Evolutionary conservation across 176 grass and related monocot genomes (phyloP).

Genomic region (Carex pumila): DNA sequence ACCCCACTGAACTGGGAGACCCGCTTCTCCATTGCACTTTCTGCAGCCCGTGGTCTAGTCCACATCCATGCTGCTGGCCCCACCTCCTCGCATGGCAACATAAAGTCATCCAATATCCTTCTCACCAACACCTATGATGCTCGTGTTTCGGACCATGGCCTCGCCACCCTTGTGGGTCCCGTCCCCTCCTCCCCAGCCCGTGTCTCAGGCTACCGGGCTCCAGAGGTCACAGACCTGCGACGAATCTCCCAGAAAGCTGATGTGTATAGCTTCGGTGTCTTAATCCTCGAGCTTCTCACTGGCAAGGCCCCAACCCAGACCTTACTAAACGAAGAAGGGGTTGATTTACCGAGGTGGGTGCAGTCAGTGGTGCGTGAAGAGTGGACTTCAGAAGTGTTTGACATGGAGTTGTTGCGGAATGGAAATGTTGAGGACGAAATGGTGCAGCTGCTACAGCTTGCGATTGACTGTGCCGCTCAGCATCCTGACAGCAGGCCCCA

Average conservation of each 20-base stretch:
- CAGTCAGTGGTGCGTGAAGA: constrained; percentile 87
- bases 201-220: constrained; percentile 82
- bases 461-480: constrained; percentile 86
- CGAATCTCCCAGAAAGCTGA: constrained; percentile 57
- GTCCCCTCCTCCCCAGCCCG: constrained; percentile 36
- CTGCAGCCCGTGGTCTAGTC: constrained; percentile 52
- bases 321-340: constrained; percentile 82
- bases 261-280: constrained; percentile 50
- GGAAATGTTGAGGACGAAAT: constrained; percentile 91
- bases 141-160: constrained; percentile 90
- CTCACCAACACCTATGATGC: constrained; percentile 80
- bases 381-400: constrained; percentile 96
- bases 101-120: constrained; percentile 97
- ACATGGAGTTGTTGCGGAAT: constrained; percentile 84
- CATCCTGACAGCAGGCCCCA: constrained; percentile 73
- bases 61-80: constrained; percentile 71
- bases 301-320: constrained; percentile 91
- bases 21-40: constrained; percentile 53
- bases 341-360: constrained; percentile 93
- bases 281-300: constrained; percentile 84
- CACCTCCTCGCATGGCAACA: constrained; percentile 86
- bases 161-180: constrained; percentile 62
- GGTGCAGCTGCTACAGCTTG: constrained; percentile 94
- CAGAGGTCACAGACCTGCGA: constrained; percentile 84
- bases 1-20: constrained; percentile 91